Conservation (phyloP, 2,329 filamentous ascomycete species). For the Trichoderma polysporum region DNA sequence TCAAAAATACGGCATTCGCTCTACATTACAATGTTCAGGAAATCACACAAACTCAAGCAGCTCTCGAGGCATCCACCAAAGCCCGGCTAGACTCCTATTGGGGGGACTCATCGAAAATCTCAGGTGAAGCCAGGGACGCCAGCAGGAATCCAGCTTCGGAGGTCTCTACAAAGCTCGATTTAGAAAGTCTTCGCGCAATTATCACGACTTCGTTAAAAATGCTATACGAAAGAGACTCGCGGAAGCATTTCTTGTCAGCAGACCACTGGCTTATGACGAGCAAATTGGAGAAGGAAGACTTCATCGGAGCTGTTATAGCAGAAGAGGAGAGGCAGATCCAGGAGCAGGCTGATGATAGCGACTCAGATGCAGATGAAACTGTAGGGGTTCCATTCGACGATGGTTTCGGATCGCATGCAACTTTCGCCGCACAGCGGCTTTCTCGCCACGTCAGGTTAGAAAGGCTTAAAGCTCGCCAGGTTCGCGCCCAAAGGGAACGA, state of each 20-base stretch:
- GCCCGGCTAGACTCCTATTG: conserved; percentile 34
- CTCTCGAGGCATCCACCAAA: conserved; percentile 26
- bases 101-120: background rate
- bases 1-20: conserved; percentile 88
- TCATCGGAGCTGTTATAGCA: conserved; percentile 79
- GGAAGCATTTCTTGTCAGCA: conserved; percentile 77
- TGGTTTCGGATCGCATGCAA: conserved; percentile 31
- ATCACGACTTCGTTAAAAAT: conserved; percentile 80
- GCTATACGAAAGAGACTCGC: conserved; percentile 90
- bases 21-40: conserved; percentile 82
- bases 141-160: background rate
- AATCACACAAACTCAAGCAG: conserved; percentile 37
- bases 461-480: conserved; percentile 61
- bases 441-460: conserved; percentile 66
- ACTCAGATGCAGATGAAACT: conserved; percentile 32
- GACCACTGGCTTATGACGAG: conserved; percentile 92
- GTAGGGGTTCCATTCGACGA: conserved; percentile 35
- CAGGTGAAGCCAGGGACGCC: background rate
- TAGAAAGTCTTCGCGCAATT: conserved; percentile 75
- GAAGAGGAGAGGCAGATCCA: conserved; percentile 82
- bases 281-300: conserved; percentile 84
- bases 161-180: conserved; percentile 52
- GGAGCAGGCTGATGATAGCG: conserved; percentile 32
- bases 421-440: conserved; percentile 55
- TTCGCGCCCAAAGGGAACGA: conserved; percentile 66